phyloP scores from a whole-genome alignment of 2,329 filamentous ascomycete species.

The Alternaria sp. region DNA sequence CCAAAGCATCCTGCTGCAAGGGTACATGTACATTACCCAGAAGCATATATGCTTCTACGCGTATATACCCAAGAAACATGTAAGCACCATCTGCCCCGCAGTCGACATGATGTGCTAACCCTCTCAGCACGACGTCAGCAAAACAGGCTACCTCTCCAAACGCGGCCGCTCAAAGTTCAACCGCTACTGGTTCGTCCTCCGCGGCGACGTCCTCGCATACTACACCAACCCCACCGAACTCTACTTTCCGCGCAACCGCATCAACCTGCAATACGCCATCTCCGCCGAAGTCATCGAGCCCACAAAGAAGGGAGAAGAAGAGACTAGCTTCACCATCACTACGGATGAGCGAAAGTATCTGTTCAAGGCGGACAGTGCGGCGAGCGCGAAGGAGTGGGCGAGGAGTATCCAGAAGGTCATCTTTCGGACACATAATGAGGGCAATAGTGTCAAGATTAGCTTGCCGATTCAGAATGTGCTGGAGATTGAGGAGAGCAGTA shows the following conservation, averaged over 20 bases:
- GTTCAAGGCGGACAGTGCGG: conserved; percentile 85
- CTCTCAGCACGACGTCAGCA: conserved; percentile 62
- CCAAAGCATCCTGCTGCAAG: conserved; percentile 89
- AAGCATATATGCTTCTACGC: conserved; percentile 97
- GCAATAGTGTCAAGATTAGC: conserved; percentile 95
- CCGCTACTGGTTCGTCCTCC: conserved; percentile 91
- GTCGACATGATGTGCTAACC: conserved; percentile 22
- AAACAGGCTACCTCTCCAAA: conserved; percentile 88
- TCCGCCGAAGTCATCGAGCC: conserved; percentile 76
- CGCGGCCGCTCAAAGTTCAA: conserved; percentile 88
- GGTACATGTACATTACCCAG: conserved; percentile 93
- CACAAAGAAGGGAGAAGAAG: conserved; percentile 74
- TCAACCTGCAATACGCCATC: conserved; percentile 90
- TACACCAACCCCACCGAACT: conserved; percentile 82
- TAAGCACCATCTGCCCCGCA: conserved; percentile 53
- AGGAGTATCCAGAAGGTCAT: conserved; percentile 93
- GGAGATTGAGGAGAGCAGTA: conserved; percentile 89
- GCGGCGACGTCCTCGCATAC: conserved; percentile 90
- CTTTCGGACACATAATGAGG: conserved; percentile 93
- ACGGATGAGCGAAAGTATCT: conserved; percentile 84
- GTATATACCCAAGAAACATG: conserved; percentile 91
- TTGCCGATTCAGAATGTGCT: conserved; percentile 87
- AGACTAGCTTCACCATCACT: conserved; percentile 76
- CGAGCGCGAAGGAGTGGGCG: conserved; percentile 95
- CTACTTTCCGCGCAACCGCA: conserved; percentile 90